phyloP scores from a whole-genome alignment of 1,284 basidiomycete species.

The Leccinum variabile region DNA sequence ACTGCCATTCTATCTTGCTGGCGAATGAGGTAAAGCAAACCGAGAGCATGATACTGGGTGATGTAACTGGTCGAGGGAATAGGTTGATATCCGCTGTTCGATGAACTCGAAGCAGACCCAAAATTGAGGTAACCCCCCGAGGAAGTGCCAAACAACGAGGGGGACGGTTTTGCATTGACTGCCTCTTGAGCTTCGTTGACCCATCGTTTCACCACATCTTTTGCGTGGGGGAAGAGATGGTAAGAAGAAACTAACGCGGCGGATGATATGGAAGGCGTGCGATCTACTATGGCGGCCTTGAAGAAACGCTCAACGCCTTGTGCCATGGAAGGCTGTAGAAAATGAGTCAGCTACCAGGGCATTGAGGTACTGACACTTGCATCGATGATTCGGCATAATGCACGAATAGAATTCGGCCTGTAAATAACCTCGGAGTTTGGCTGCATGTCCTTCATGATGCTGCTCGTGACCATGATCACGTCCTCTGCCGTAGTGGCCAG shows the following conservation, averaged over 20 bases:
- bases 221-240: conserved; percentile 91
- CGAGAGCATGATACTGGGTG: conserved; percentile 97
- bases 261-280: conserved; percentile 93
- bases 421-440: conserved; percentile 99
- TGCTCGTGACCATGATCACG: conserved; percentile 99
- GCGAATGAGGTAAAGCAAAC: conserved; percentile 91
- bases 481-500: conserved; percentile 95
- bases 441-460: conserved; percentile 99
- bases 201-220: conserved; percentile 97
- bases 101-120: conserved; percentile 47
- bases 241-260: conserved; percentile 97
- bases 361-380: conserved; percentile 50
- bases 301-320: conserved; percentile 99
- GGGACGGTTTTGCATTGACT: conserved; percentile 84
- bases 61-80: conserved; percentile 88
- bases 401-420: conserved; percentile 95
- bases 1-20: conserved; percentile 99
- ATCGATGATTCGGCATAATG: conserved; percentile 95
- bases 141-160: conserved; percentile 61
- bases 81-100: conserved; percentile 68
- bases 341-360: conserved; percentile 10
- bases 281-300: conserved; percentile 98
- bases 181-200: conserved; percentile 98
- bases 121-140: conserved; percentile 71
- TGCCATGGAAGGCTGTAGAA: conserved; percentile 84